These are phyloP conservation scores for Calocybe gangraenosa DNA, from an alignment of 768 basidiomycete genomes.

Conservation along the genomic window DNA sequence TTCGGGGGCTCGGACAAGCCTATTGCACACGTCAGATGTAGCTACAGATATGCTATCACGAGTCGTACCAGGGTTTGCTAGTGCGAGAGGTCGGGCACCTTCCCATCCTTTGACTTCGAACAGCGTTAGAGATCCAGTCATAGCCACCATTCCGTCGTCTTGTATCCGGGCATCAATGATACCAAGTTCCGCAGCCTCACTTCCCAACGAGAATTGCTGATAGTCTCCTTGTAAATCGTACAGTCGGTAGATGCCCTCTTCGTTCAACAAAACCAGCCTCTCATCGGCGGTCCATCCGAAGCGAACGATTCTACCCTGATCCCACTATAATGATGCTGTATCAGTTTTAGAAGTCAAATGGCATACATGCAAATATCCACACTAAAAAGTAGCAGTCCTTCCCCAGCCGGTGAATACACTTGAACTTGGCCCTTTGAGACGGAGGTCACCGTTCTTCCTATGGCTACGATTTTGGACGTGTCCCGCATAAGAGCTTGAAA, in stretches of 20 bases:
- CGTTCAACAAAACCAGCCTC: constrained; percentile 78
- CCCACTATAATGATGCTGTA: constrained; percentile 62
- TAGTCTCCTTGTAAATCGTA: constrained; percentile 89
- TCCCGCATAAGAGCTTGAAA: constrained; percentile 82
- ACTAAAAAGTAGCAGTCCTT: constrained; percentile 62
- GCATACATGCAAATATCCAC: constrained; percentile 45
- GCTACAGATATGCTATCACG: not conserved
- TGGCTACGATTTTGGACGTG: constrained; percentile 68
- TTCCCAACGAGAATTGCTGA: constrained; percentile 78
- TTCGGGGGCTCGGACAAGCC: constrained; percentile 76
- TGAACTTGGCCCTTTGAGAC: constrained; percentile 80
- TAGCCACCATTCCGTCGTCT: constrained; percentile 81
- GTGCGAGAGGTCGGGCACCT: constrained; percentile 64
- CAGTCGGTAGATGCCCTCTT: constrained; percentile 87
- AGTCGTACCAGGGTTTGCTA: constrained; percentile 71
- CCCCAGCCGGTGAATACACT: constrained; percentile 83
- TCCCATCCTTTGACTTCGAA: constrained; percentile 90
- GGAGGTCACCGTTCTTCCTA: constrained; percentile 54
- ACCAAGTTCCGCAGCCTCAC: constrained; percentile 77
- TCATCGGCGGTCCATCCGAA: constrained; percentile 88
- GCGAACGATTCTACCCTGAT: constrained; percentile 74
- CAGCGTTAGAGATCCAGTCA: constrained; percentile 71
- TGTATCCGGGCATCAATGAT: constrained; percentile 84
- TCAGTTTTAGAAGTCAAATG: constrained; percentile 17
- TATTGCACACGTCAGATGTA: constrained; percentile 22